Base-by-base conservation (phyloP, 2,329 filamentous ascomycete species). In the Zopfia rhizophila region DNA sequence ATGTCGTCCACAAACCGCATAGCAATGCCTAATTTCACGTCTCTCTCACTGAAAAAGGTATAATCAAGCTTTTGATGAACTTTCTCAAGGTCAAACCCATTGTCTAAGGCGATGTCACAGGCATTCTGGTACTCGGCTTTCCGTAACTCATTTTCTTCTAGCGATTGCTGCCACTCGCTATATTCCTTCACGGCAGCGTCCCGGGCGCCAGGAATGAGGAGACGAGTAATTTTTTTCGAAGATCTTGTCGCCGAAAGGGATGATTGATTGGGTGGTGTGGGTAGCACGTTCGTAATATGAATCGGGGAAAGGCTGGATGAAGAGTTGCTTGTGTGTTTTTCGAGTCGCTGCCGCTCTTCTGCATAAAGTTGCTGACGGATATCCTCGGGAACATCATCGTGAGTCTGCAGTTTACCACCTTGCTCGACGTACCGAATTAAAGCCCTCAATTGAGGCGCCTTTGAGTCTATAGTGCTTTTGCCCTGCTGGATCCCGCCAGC, bases 401-500 rank as follows among this genome's bases (percentile, higher is more conserved):
- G 58, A 24, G 43, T 54, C 33, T 52, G 32, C 29, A 66, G 40
- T 13, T 30, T 51, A 35, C 43, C 39, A 27, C 60, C 66, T 45
- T 60, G 47, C 43, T 65, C 40, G 24, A 63, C 55, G 49, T 60
- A 60, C 27, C 48, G 51, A 22, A 72, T 46, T 39, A 72, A 55
- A 21, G 29, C 51, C 51, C 51, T 68, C 10, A 72, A 47, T 43
- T 70, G 58, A 38, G 60, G 55, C 16, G 55, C n/a, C 61, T 24
- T 38, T 58, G 1, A 72, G 59, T 41, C 51, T 64, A 35, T 71
- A 63, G 48, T 73, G 63, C 56, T 72, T 63, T 60, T 70, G 53
- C 45, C 56, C 42, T 18, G 53, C n/a, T 17, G 63, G 62, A 45
- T 72, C 63, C 28, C 56, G 48, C 68, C 60, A 74, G 55, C 61